Conservation (phyloP, 805 yeast species). For the Wickerhamiella dianesei region DNA sequence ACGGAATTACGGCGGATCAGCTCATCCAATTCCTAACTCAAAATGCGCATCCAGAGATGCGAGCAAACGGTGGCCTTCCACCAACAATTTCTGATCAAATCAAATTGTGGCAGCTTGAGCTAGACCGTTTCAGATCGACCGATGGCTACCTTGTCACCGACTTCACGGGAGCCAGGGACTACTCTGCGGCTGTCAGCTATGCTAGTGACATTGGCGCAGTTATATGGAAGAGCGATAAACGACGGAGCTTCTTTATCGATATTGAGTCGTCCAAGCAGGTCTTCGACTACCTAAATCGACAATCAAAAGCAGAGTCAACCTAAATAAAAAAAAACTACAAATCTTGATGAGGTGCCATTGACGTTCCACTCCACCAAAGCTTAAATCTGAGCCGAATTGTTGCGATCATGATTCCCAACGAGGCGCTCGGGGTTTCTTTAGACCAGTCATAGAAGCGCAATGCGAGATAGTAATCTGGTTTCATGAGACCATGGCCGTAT, state of each 20-base stretch:
- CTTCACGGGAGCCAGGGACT: slow-evolving; percentile 66
- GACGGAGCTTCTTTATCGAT: slow-evolving; percentile 70
- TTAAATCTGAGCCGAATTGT: neutral
- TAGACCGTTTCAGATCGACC: slow-evolving; percentile 78
- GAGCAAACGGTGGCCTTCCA: slow-evolving; percentile 57
- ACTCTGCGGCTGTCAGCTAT: slow-evolving; percentile 52
- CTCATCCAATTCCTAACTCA: slow-evolving; percentile 76
- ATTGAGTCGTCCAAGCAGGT: neutral
- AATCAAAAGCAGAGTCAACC: neutral
- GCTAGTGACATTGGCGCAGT: slow-evolving; percentile 87
- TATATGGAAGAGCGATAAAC: slow-evolving; percentile 66
- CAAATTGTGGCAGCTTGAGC: slow-evolving; percentile 87
- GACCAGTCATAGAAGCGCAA: neutral
- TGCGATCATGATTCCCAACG: neutral
- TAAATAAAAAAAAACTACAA: too few relatives aligned
- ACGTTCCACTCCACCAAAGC: neutral
- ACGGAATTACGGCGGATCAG: slow-evolving; percentile 92
- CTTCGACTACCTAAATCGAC: neutral
- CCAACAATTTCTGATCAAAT: slow-evolving; percentile 97
- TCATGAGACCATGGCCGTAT: neutral
- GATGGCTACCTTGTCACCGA: slow-evolving; percentile 84
- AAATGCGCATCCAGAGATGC: slow-evolving; percentile 91
- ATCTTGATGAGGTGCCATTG: neutral
- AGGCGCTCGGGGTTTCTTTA: neutral
- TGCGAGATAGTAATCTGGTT: neutral